phyloP scores from a whole-genome alignment of 345 rosid species.

The Salix purpurea region DNA sequence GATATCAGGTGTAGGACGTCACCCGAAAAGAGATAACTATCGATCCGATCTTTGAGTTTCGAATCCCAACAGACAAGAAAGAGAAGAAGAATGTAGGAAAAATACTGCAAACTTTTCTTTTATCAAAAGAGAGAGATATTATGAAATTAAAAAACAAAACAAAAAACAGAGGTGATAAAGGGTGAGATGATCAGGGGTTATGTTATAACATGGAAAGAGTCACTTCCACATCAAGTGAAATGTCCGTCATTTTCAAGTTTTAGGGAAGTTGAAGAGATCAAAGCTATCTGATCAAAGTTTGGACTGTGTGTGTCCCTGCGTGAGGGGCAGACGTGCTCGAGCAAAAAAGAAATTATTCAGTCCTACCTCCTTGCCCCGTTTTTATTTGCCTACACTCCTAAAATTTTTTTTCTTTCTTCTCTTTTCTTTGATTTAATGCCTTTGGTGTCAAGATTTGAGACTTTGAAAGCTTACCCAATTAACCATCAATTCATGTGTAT shows the following conservation, averaged over 20 bases:
- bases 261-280: background rate
- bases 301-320: too few relatives aligned
- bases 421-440: background rate
- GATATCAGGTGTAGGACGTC: background rate
- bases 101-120: background rate
- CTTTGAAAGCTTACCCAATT: background rate
- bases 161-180: background rate
- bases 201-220: background rate
- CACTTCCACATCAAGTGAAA: background rate
- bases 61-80: slow-evolving; percentile 12
- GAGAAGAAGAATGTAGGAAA: background rate
- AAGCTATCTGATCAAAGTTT: background rate
- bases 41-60: slow-evolving; percentile 15
- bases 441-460: background rate
- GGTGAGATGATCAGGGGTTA: background rate
- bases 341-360: background rate
- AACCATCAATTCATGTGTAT: background rate
- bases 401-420: background rate
- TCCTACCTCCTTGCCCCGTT: background rate
- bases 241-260: background rate
- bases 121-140: background rate
- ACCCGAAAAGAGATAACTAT: background rate
- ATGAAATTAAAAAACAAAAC: too few relatives aligned
- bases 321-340: background rate
- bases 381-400: too few relatives aligned